Evolutionary conservation across 2,329 filamentous ascomycete genomes (phyloP).

Genomic region (Colletotrichum cordylinicola): DNA sequence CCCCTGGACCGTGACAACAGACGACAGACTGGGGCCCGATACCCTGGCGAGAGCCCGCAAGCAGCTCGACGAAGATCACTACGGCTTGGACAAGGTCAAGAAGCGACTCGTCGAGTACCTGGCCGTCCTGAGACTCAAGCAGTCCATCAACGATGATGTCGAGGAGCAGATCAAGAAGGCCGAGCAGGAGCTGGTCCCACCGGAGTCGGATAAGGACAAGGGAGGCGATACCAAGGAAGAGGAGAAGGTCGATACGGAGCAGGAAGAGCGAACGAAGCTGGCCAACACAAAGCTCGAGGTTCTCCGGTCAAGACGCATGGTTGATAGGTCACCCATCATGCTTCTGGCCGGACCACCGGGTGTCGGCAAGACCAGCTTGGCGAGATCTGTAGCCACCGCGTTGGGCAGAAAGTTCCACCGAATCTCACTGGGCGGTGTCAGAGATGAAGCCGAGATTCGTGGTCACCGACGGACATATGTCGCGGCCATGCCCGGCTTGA

Average conservation of each 20-base stretch:
- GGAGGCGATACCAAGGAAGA: constrained; percentile 39
- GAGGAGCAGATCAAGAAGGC: constrained; percentile 77
- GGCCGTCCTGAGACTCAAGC: constrained; percentile 94
- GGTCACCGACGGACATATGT: constrained; percentile 96
- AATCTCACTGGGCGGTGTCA: constrained; percentile 93
- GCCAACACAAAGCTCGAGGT: constrained; percentile 72
- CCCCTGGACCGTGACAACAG: constrained; percentile 85
- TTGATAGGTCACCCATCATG: constrained; percentile 95
- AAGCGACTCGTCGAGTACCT: constrained; percentile 94
- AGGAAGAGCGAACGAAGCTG: constrained; percentile 41
- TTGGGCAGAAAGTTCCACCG: constrained; percentile 95
- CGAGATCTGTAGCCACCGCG: constrained; percentile 89
- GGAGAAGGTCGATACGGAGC: constrained; percentile 21
- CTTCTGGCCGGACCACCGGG: constrained; percentile 92
- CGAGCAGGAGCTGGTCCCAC: constrained; percentile 57
- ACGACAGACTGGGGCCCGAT: constrained; percentile 83
- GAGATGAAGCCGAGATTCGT: constrained; percentile 96
- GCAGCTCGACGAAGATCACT: constrained; percentile 95
- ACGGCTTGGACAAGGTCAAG: constrained; percentile 96
- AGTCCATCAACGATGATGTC: constrained; percentile 83
- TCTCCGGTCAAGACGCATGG: constrained; percentile 81
- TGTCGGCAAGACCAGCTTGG: constrained; percentile 94
- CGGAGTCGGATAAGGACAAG: constrained; percentile 29
- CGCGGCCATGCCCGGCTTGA: constrained; percentile 96
- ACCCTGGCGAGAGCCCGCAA: constrained; percentile 82